Base-by-base conservation (phyloP, 2,329 filamentous ascomycete species). In the Fusarium solani-melongenae region DNA sequence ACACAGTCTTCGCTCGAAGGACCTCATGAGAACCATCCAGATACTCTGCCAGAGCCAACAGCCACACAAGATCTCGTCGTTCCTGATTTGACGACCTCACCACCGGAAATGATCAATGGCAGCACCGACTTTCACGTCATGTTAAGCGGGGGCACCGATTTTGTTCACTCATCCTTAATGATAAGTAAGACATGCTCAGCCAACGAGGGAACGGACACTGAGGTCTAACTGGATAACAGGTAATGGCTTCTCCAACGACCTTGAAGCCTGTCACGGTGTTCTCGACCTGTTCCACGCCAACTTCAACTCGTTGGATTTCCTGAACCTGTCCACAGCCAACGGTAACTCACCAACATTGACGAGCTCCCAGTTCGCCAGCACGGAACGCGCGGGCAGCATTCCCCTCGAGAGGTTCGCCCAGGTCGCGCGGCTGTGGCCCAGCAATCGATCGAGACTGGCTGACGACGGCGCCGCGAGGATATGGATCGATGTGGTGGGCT, bases 381-480 rank as follows among this genome's bases (percentile, higher is more conserved):
- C 46, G 4, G 57, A 53, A 12, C 34, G 55, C 6, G 38, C 34
- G 4, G 29, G 41, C 9, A 34, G 38, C 51, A 67, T 67, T 15
- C 59, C 59, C 33, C 41, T 49, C 12, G 49, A 63, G 22, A 39
- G 64, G 0, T 67, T 67, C 36, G 64, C 64, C 4, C 29, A 44
- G 14, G 49, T 67, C 4, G 59, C 59, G n/a, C 8, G 49, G 17
- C 22, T 67, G 12, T 67, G 64, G 64, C 64, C 64, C 12, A 34
- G 31, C n/a, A 63, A 57, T 29, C 44, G 20, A 24, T 12, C 51
- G 7, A 24, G 33, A 53, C 15, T 39, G 20, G 12, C 34, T 5
- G 51, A 41, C 15, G 22, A 27, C 15, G 31, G 29, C 33, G 38
- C 20, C 33, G 46, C 46, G 15, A 51, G 46, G 24, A 51, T 51